Evolutionary conservation across 495 filamentous ascomycete genomes (phyloP).

Genomic region (Talaromyces nanjingensis): DNA sequence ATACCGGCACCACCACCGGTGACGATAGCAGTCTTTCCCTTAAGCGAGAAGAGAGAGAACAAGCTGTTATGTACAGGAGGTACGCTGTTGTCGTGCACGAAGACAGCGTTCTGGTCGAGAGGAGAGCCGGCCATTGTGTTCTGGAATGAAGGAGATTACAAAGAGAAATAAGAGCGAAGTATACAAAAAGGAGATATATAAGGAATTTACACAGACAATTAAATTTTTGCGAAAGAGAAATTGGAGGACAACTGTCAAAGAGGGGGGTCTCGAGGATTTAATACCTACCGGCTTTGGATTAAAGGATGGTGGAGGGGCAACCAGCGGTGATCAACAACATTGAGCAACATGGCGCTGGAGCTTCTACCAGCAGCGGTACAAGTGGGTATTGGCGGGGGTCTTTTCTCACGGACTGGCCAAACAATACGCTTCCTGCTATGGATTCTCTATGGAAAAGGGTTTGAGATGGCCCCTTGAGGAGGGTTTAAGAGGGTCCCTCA

Average conservation of each 20-base stretch:
- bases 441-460: neutral
- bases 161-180: slow-evolving; percentile 1
- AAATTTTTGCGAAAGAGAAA: neutral
- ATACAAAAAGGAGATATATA: neutral
- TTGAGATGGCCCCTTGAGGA: neutral
- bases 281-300: neutral
- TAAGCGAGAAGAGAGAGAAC: slow-evolving; percentile 74
- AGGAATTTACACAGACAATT: neutral
- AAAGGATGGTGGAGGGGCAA: slow-evolving; percentile 2
- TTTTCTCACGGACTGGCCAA: neutral
- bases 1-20: slow-evolving; percentile 80
- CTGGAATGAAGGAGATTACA: neutral
- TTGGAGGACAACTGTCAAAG: neutral
- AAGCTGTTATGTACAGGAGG: slow-evolving; percentile 56
- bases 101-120: slow-evolving; percentile 39
- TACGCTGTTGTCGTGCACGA: slow-evolving; percentile 53
- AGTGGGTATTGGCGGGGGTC: slow-evolving; percentile 4
- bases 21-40: slow-evolving; percentile 77
- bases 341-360: neutral
- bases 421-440: neutral
- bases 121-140: slow-evolving; percentile 28
- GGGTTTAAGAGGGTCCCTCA: neutral
- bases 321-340: slow-evolving; percentile 2
- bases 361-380: neutral
- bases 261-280: slow-evolving; percentile 3